A percentile compares a stretch with the other conserved stretches of the same genome.
Conservation (phyloP, 805 yeast genomes). For the Monosporozyma siamensis region DNA sequence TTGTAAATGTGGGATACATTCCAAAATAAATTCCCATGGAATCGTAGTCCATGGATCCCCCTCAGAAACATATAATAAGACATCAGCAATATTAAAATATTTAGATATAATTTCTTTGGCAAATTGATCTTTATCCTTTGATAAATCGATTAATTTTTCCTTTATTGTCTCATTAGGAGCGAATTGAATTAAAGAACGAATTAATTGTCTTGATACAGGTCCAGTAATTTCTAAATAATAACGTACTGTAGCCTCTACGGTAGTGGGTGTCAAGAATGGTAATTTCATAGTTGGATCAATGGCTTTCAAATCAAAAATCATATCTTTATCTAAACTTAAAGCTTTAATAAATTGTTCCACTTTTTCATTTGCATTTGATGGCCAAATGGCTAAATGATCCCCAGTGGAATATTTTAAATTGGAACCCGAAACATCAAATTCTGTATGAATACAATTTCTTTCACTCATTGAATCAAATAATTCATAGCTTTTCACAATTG, state of each 20-base stretch:
- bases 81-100: conserved; percentile 67
- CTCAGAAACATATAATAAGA: conserved; percentile 51
- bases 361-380: conserved; percentile 73
- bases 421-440: conserved; percentile 69
- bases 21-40: conserved; percentile 79
- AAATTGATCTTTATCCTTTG: conserved; percentile 61
- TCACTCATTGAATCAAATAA: conserved; percentile 47
- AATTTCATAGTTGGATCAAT: conserved; percentile 58
- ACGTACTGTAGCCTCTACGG: conserved; percentile 77
- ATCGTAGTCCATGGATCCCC: conserved; percentile 64
- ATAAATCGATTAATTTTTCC: conserved; percentile 35
- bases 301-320: conserved; percentile 53
- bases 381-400: conserved; percentile 92
- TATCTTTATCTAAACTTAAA: conserved; percentile 44
- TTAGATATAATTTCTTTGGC: conserved; percentile 53
- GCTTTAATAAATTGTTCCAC: conserved; percentile 55
- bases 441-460: conserved; percentile 84
- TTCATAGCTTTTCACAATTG: conserved; percentile 53
- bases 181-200: conserved; percentile 67
- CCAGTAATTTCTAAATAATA: conserved; percentile 88
- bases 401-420: conserved; percentile 86
- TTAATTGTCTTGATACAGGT: conserved; percentile 81
- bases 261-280: conserved; percentile 71
- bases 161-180: conserved; percentile 55
- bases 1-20: conserved; percentile 69